Evolutionary conservation across 2,329 filamentous ascomycete genomes (phyloP), one percentile per base, ranked within the genome.

Genomic region (Anthostomella pinea): DNA sequence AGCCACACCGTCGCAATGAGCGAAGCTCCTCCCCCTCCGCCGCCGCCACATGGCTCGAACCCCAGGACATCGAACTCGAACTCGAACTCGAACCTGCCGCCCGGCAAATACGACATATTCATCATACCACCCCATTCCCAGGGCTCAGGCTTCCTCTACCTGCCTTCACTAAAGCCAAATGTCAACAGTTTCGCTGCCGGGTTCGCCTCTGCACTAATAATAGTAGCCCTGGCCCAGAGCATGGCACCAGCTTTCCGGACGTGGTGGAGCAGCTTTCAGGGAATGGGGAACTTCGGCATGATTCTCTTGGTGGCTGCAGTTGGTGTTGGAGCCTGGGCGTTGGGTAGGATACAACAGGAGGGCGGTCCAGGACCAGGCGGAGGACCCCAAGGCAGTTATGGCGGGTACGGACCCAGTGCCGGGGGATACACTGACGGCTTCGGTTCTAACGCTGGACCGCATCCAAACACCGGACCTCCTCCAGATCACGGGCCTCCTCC

Each of bases 31-130:
- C 72, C 84, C 45, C 89, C 89, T 48, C 88, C 87, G 50, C 87
- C 86, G 49, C 89, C 89, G 58, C 88, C 87, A 46, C 89, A 95
- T 67, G 88, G 89, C 64, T 75, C 81, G 57, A 83, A 81, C 50
- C 85, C 87, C 32, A 83, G 83, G 61, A 78, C 77, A 14, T 73
- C 79, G 33, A 73, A 78, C 23, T 62, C 70, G 13, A 58, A 64
- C 38, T 73, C 78, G 30, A 72, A 78, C 23, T 63, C 71, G 11
- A 62, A 66, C 38, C 70, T 96, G 30, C 91, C 91, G 3, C 75
- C 85, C 1, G 90, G 91, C 37, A 94, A 93, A 60, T 97, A 95
- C 65, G 91, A 97, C 69, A 95, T 97, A 59, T 96, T 96, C 68
- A 85, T 96, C 60, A 90, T 97, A 56, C 91, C 91, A 6, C 87